A percentile compares a stretch with the other conserved stretches of the same genome.
phyloP scores from a whole-genome alignment of 345 rosid species.

The Arabis hirsuta region DNA sequence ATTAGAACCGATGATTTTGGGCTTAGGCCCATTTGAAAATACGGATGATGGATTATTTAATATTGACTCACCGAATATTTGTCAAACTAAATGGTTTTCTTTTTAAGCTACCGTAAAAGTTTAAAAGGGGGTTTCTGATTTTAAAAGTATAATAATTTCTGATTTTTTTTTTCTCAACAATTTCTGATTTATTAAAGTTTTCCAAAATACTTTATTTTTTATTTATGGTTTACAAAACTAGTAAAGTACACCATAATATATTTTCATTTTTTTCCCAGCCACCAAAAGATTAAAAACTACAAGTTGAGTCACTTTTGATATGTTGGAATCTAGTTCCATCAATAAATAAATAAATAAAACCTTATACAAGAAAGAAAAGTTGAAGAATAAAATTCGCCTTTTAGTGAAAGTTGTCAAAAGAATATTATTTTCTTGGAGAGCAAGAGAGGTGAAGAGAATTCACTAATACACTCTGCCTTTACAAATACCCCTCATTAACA shows the following conservation, averaged over 20 bases:
- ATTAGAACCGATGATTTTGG: not conserved
- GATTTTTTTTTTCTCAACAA: too few species aligned
- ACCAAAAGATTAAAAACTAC: not conserved
- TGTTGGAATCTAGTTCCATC: constrained; percentile 34
- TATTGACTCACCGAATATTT: not conserved
- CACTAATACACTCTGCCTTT: constrained; percentile 1
- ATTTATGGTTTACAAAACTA: too few species aligned
- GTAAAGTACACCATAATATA: not conserved
- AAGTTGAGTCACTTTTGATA: constrained; percentile 12
- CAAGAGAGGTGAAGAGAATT: constrained; percentile 30
- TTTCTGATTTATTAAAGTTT: too few species aligned
- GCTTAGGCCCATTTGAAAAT: not conserved
- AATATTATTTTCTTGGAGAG: constrained; percentile 36
- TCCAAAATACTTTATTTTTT: too few species aligned
- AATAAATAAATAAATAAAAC: not conserved
- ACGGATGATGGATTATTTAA: not conserved
- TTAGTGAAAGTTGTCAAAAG: constrained; percentile 30
- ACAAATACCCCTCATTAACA: constrained; percentile 4
- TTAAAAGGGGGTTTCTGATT: too few species aligned
- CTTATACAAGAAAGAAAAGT: constrained; percentile 13
- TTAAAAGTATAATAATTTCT: too few species aligned
- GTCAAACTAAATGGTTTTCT: not conserved
- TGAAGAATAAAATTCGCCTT: constrained; percentile 22
- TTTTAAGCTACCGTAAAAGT: too few species aligned
- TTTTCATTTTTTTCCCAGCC: not conserved